phyloP scores from a whole-genome alignment of 2,329 filamentous ascomycete species.

The Pseudogymnoascus sp. region DNA sequence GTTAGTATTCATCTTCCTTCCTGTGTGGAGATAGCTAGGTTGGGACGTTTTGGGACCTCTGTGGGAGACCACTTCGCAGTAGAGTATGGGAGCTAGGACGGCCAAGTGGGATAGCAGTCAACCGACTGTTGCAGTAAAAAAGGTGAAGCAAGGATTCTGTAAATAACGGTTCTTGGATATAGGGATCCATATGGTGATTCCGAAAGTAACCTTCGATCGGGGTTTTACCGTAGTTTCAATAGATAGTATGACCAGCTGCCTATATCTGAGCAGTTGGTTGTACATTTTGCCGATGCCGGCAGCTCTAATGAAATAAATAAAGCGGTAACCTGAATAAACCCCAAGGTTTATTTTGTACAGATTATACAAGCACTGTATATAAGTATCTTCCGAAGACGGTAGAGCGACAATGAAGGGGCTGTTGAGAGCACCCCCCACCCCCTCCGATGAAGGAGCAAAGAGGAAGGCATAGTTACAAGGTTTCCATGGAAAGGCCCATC shows the following conservation, averaged over 20 bases:
- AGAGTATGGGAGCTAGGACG: background rate
- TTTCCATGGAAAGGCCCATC: background rate
- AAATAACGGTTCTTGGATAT: background rate
- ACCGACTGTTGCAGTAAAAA: background rate
- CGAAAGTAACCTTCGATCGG: background rate
- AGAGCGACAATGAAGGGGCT: background rate
- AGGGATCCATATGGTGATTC: background rate
- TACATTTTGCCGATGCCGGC: background rate
- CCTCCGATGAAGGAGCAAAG: background rate
- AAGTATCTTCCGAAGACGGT: background rate
- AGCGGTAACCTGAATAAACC: background rate
- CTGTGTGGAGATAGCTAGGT: background rate
- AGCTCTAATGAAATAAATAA: background rate
- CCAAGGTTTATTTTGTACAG: background rate
- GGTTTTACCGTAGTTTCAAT: background rate
- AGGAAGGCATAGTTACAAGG: background rate
- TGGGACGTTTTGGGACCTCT: too few species aligned
- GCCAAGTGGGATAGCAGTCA: background rate
- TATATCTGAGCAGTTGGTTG: background rate
- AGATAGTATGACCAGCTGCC: background rate
- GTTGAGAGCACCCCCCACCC: too few species aligned
- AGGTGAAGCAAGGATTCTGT: background rate
- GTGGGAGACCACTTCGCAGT: too few species aligned
- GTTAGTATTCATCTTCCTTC: conserved; percentile 14
- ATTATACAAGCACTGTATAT: background rate